A percentile compares a stretch with the other conserved stretches of the same genome.
phyloP scores from a whole-genome alignment of 2,329 filamentous ascomycete genomes.

The Neoscytalidium dimidiatum region DNA sequence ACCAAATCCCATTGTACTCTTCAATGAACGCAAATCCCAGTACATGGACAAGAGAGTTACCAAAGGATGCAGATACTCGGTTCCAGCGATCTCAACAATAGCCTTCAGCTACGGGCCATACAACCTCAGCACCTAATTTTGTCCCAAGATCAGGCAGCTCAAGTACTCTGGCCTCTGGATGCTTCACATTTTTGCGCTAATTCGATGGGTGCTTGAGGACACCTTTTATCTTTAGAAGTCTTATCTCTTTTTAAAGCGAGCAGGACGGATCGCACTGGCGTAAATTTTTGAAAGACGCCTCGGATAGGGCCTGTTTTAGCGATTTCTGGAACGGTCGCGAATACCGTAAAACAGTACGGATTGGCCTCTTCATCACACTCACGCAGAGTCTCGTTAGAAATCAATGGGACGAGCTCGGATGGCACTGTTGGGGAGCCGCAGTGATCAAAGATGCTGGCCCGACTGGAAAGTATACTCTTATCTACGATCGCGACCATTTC shows the following conservation, averaged over 20 bases:
- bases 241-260: not conserved
- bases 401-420: not conserved
- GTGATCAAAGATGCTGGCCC: not conserved
- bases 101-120: not conserved
- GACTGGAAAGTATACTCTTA: not conserved
- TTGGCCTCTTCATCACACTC: not conserved
- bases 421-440: not conserved
- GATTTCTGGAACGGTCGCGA: not conserved
- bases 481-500: not conserved
- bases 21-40: not conserved
- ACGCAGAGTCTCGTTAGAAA: not conserved
- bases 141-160: not conserved
- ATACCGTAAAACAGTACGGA: not conserved
- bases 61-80: not conserved
- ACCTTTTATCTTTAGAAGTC: not conserved
- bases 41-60: not conserved
- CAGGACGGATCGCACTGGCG: not conserved
- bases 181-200: not conserved
- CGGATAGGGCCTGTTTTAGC: not conserved
- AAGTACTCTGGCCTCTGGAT: not conserved
- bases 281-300: not conserved
- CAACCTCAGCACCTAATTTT: not conserved
- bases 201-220: not conserved
- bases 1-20: not conserved
- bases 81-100: not conserved